A percentile compares a stretch with the other conserved stretches of the same genome.
phyloP scores from a whole-genome alignment of 2,329 filamentous ascomycete genomes.

The Stachybotrys chartarum region DNA sequence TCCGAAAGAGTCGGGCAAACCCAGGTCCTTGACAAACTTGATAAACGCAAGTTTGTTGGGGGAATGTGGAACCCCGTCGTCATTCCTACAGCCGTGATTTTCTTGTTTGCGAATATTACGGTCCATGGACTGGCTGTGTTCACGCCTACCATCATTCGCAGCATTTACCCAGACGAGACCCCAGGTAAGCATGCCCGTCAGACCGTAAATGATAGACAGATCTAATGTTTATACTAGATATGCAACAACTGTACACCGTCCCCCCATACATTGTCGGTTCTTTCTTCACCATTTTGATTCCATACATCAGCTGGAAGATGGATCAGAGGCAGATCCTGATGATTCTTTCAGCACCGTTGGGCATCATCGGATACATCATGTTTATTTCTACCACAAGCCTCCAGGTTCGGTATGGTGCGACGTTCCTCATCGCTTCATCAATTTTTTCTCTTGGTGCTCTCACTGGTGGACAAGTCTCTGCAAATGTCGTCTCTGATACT shows the following conservation, averaged over 20 bases:
- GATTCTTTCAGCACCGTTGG: constrained; percentile 48
- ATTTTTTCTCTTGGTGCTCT: constrained; percentile 57
- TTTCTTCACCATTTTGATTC: constrained; percentile 53
- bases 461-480: constrained; percentile 57
- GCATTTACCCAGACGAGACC: constrained; percentile 6
- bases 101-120: constrained; percentile 59
- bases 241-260: constrained; percentile 61
- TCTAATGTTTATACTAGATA: background rate
- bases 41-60: constrained; percentile 46
- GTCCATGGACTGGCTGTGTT: constrained; percentile 63
- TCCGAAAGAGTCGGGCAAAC: constrained; percentile 51
- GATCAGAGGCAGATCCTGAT: constrained; percentile 55
- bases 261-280: constrained; percentile 62
- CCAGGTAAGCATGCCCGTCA: background rate
- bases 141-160: constrained; percentile 46
- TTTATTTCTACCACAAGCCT: constrained; percentile 49
- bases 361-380: constrained; percentile 63
- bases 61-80: constrained; percentile 55
- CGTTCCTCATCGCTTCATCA: constrained; percentile 57
- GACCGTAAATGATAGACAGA: background rate
- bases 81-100: constrained; percentile 46
- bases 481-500: constrained; percentile 64
- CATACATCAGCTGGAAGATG: constrained; percentile 50
- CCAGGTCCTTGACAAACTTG: constrained; percentile 54
- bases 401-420: constrained; percentile 56